These are phyloP conservation scores for Blastobotrys proliferans DNA, from an alignment of 1,139 yeast species.

Conservation along the genomic window DNA sequence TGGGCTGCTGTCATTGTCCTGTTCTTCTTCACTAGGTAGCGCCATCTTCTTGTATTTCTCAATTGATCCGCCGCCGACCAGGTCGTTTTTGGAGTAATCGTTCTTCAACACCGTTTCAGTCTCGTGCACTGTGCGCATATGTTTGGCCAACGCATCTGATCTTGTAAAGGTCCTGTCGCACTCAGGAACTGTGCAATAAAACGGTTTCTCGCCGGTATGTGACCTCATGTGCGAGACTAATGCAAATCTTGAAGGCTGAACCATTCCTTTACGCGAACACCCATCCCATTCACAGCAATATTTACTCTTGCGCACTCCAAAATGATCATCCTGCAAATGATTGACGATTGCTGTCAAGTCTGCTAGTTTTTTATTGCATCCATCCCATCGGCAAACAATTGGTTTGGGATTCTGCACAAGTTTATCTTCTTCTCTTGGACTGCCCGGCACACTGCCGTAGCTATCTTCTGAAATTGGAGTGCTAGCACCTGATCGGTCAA, in stretches of 20 bases:
- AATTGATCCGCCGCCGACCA: slow-evolving; percentile 12
- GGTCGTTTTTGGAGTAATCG: background rate
- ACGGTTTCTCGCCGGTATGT: slow-evolving; percentile 67
- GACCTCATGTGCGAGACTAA: slow-evolving; percentile 59
- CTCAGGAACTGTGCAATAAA: slow-evolving; percentile 65
- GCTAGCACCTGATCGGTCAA: slow-evolving; percentile 1
- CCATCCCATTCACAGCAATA: slow-evolving; percentile 62
- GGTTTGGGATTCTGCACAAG: slow-evolving; percentile 10
- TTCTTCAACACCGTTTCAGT: slow-evolving; percentile 28
- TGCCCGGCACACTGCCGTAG: slow-evolving; percentile 20
- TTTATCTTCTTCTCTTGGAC: slow-evolving; percentile 15
- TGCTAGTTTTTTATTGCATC: slow-evolving; percentile 31
- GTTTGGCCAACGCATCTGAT: slow-evolving; percentile 61
- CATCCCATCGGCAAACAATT: slow-evolving; percentile 38
- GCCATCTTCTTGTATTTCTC: slow-evolving; percentile 11
- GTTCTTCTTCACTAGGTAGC: slow-evolving; percentile 13
- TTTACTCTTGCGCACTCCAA: slow-evolving; percentile 39
- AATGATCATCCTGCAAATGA: slow-evolving; percentile 40
- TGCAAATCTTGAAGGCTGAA: slow-evolving; percentile 58
- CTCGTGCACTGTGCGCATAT: slow-evolving; percentile 60
- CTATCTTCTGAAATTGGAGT: slow-evolving; percentile 22
- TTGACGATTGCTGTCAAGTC: slow-evolving; percentile 36
- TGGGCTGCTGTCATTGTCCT: slow-evolving; percentile 15
- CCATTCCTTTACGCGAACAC: slow-evolving; percentile 51
- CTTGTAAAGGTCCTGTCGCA: slow-evolving; percentile 59